Evolutionary conservation across 2,329 filamentous ascomycete genomes (phyloP), one percentile per base, ranked within the genome.

Genomic region (Tolypocladium album): DNA sequence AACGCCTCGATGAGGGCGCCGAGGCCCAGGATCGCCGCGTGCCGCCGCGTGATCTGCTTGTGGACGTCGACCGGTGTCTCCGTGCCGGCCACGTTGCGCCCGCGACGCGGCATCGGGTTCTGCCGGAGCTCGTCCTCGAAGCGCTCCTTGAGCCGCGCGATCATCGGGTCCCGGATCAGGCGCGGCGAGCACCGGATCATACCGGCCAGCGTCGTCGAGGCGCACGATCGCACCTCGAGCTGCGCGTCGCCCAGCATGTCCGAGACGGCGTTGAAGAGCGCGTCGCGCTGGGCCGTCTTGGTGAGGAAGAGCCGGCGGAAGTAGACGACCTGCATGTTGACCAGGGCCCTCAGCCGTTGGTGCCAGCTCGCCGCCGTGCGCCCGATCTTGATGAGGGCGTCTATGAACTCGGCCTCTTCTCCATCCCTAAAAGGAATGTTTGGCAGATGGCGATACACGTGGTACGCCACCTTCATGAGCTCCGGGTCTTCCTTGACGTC

Each of bases 251-350:
- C 85, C 8, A 99, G 82, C 95, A 99, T 99, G 66, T 88, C 89
- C 47, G 92, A 91, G n/a, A 99, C 92, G 59, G 92, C 95, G 53
- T 88, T 87, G 70, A 97, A 96, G 20, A 99, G 83, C 40, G 85
- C 82, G 66, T 90, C 83, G 59, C 94, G 89, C 71, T 96, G 88
- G 9, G 82, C 76, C 8, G 83, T 79, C 39, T 86, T 83, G 65
- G 95, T 89, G 36, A 97, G 79, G 79, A 99, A 99, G 43, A 99
- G 83, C 34, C 93, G 89, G 57, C 94, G 88, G 84, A 97, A 99
- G 78, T 97, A 99, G 67, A 99, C 88, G 64, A 97, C 93, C 70
- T 99, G 95, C 80, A 99, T 97, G 75, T 97, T 97, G 76, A 99
- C 92, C 66, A 99, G 84, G 52, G 96, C 91, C 34, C 95, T 86